Base-by-base conservation (phyloP, 345 rosid genomes). In the Isatis tinctoria region DNA sequence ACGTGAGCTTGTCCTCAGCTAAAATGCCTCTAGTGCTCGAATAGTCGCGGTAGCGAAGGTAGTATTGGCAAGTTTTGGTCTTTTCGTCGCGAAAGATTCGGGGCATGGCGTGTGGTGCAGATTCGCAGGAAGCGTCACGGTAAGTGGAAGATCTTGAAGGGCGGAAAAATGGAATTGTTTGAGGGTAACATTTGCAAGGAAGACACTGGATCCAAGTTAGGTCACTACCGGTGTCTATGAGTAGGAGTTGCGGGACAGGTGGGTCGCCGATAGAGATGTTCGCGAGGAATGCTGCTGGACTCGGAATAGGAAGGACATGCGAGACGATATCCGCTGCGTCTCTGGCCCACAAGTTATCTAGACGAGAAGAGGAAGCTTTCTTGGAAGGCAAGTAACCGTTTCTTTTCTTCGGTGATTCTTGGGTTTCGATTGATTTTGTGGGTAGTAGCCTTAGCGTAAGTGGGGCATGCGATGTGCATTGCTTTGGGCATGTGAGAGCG, bases 181-280 rank as follows among this genome's bases (percentile, higher is more conserved):
- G 74, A 43, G 69, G 65, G 66, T 72, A 78, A 56, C 78, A 73
- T 60, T 37, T 79, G 57, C 82, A 74, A 4, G 82, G 73, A 57
- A 60, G 75, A 22, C 82, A 69, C 0, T 78, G 81, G 36, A 78
- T 57, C 81, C 81, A 78, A 45, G 74, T 67, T 13, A 78, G 65
- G 58, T 78, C 78, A 58, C 81, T 73, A 20, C 74, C 81, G 6
- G 78, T 73, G 17, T 78, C 81, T 32, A 73, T 18, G 61, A 63
- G 74, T 47, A 73, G 11, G 30, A 73, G 74, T 37, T 73, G 81
- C 2, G 70, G 6, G 9, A 78, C 66, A 0, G 78, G 74, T 13
- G 78, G 78, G 22, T 74, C 18, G 8, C 82, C 82, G 10, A 79
- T 63, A 26, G 72, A 79, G 14, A 79, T 26, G 5, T 78, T 72